Evolutionary conservation across 768 basidiomycete genomes (phyloP), one percentile per base, ranked within the genome.

Genomic region (Krasilnikovozyma curviuscula): DNA sequence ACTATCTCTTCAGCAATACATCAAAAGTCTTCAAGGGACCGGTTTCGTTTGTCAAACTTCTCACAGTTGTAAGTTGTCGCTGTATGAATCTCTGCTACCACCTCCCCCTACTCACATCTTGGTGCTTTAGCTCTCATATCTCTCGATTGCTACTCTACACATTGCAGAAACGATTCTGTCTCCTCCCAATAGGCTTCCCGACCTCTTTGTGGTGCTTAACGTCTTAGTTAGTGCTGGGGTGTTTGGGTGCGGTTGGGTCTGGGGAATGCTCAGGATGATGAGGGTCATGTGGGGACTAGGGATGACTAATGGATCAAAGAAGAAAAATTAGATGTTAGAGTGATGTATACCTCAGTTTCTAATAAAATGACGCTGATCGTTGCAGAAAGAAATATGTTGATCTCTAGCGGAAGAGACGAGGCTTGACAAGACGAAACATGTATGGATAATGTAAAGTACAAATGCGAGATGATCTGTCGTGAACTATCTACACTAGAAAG

Each of bases 171-270:
- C 73, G 27, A 28, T 76, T 7, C 38, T 81, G 28, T 32, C 67
- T 2, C 77, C 85, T 7, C 84, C 85, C 4, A 57, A 71, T 5
- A 77, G 79, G 50, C 81, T 84, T 54, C 89, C 84, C 0, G 84
- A 91, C 62, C 63, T 93, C 33, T 93, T 75, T 61, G 67, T 80
- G 0, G 84, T 89, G 1, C 67, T 86, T 32, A 95, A 93, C 61
- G 77, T 86, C 3, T 71, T 85, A 14, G 59, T 88, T 38, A 77
- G 78, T 58, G 80, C 79, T 1, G 79, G 76, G 1, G 75, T 91
- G 16, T 91, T 95, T 60, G 73, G 69, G 7, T 61, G 83, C 25
- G 70, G 74, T n/a, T 95, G 83, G 83, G 58, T 86, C 14, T 93
- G 85, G 85, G 83, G 81, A 42, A 76, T 85, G 61, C 79, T 78